These are phyloP conservation scores for Silene uniflora DNA, from an alignment of 148 eudicot species.

Conservation along the genomic window DNA sequence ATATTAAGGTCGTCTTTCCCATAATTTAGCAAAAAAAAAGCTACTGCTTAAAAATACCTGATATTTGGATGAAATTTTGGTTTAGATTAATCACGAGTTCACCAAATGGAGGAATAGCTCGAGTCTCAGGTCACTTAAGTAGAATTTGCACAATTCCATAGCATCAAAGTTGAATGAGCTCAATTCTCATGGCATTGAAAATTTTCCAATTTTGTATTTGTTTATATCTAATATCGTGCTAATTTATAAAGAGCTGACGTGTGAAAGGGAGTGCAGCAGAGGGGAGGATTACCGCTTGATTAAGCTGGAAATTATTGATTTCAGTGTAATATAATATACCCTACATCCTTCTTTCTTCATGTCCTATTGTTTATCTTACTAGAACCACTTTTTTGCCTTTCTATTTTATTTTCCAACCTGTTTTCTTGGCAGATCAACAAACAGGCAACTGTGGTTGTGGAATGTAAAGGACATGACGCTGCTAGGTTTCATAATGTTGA, in stretches of 20 bases:
- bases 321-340: constrained; percentile 33
- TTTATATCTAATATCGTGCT: background rate
- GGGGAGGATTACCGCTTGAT: constrained; percentile 98
- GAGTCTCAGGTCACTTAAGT: background rate
- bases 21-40: too few relatives aligned
- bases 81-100: too few relatives aligned
- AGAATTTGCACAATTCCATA: background rate
- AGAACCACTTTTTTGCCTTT: background rate
- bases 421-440: constrained; percentile 43
- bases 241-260: constrained; percentile 52
- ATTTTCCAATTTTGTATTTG: background rate
- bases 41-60: too few relatives aligned
- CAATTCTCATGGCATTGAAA: too few relatives aligned
- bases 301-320: constrained; percentile 80
- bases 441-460: constrained; percentile 75
- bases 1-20: too few relatives aligned
- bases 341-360: constrained; percentile 8
- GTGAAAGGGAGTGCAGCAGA: constrained; percentile 98
- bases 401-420: background rate
- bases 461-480: constrained; percentile 98
- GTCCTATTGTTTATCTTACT: background rate
- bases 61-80: too few relatives aligned
- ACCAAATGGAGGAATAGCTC: background rate
- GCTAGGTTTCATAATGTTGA: constrained; percentile 71
- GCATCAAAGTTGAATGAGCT: background rate